Evolutionary conservation across 1,284 basidiomycete species (phyloP), one percentile per base, ranked within the genome.

Genomic region (Cutaneotrichosporon dermatis): DNA sequence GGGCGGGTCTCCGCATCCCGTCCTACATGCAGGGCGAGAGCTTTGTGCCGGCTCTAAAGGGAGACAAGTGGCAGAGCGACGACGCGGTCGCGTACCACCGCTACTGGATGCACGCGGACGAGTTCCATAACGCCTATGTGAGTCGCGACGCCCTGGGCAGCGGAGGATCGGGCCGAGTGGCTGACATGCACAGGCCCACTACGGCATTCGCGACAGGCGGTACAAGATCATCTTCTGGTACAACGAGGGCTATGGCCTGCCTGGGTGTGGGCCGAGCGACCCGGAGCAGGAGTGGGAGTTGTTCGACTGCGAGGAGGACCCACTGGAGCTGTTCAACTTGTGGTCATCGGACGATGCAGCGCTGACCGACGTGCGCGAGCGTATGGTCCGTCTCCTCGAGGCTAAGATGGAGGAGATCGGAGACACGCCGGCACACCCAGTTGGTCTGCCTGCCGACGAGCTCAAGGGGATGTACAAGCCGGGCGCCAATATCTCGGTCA

Each of bases 161-260:
- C 25, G 25, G 25, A 25, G 25, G 25, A 25, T 25, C 25, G 25
- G 25, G 25, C 25, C 25, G 25, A 25, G 25, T 25, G 25, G 25
- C 25, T 25, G 25, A 25, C 25, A 25, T 25, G 25, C 25, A 25
- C 25, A 25, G 25, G 25, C 25, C 25, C 65, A 66, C 58, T 66
- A 66, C 44, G 65, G 65, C 12, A 54, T 64, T n/a, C 60, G 63
- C 10, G 57, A 52, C 10, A 12, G 54, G 10, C 60, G 60, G 33
- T 66, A 66, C 63, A 66, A 66, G 60, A 51, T 66, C 39, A 66
- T 66, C 43, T 66, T 62, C 50, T 66, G 65, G 65, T 66, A 66
- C 51, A 62, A 62, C 39, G 58, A 65, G 44, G 60, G 63, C 16
- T 50, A 53, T 11, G 60, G 48, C 11, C 51, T 64, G 16, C 60